Conservation (phyloP, 2,329 filamentous ascomycete genomes). For the Blastomyces gilchristii region DNA sequence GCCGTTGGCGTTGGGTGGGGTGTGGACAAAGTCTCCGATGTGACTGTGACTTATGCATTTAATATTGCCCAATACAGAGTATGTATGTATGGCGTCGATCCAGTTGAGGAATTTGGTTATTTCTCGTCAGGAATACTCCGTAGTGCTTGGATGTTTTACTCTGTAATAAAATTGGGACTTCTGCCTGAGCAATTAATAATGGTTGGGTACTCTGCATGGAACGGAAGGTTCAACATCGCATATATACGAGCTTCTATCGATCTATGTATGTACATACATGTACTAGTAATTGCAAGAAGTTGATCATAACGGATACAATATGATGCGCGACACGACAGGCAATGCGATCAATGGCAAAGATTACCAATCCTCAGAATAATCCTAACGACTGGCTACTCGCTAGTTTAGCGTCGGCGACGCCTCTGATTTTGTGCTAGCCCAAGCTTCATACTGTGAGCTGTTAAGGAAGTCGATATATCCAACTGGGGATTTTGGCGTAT, state of each 20-base stretch:
- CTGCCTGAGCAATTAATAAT: neutral
- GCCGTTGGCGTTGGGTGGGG: neutral
- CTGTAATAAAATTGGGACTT: neutral
- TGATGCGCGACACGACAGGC: neutral
- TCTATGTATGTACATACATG: neutral
- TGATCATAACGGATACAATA: neutral
- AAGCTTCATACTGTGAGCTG: constrained; percentile 11
- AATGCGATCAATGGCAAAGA: neutral
- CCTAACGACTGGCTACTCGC: neutral
- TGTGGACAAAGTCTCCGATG: no score
- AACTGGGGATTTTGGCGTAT: constrained; percentile 25
- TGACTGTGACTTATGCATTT: no score
- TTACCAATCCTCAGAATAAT: neutral
- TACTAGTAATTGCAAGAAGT: neutral
- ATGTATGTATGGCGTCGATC: no score
- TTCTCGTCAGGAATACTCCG: neutral
- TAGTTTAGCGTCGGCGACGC: neutral
- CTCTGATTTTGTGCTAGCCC: neutral
- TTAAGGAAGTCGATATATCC: constrained; percentile 35
- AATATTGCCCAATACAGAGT: no score
- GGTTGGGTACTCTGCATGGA: neutral
- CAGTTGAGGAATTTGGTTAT: neutral
- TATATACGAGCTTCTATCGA: neutral
- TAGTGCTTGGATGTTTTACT: neutral
- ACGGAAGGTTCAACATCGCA: neutral